Evolutionary conservation across 1,284 basidiomycete genomes (phyloP).

Genomic region (Trametes versicolor): DNA sequence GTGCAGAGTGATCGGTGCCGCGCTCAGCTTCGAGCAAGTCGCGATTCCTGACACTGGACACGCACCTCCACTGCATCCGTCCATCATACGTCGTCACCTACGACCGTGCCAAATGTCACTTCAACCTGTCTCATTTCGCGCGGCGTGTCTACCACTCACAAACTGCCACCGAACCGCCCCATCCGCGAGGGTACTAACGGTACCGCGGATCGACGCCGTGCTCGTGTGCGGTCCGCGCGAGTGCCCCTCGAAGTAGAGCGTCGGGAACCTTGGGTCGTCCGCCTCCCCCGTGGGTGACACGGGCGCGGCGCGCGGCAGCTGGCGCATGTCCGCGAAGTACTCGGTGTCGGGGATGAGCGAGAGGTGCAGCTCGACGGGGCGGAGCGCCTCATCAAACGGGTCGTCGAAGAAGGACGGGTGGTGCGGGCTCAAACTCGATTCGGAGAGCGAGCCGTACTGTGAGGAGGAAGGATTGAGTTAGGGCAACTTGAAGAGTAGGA

Average conservation of each 20-base stretch:
- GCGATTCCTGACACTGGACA: not conserved
- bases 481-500: not conserved
- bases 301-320: constrained; percentile 18
- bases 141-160: constrained; percentile 55
- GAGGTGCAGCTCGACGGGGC: constrained; percentile 68
- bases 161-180: constrained; percentile 70
- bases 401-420: constrained; percentile 64
- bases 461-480: not conserved
- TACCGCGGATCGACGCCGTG: constrained; percentile 57
- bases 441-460: constrained; percentile 49
- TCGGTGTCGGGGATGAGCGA: constrained; percentile 50
- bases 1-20: not conserved
- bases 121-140: not conserved
- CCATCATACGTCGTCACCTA: constrained; percentile 41
- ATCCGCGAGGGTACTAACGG: constrained; percentile 62
- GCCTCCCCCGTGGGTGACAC: constrained; percentile 25
- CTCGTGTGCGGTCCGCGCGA: constrained; percentile 53
- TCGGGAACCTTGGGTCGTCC: constrained; percentile 50
- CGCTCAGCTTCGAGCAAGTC: not conserved
- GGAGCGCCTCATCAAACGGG: constrained; percentile 68
- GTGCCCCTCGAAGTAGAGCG: constrained; percentile 63
- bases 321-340: constrained; percentile 31
- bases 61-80: constrained; percentile 40
- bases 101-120: not conserved
- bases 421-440: constrained; percentile 45